phyloP scores from a whole-genome alignment of 352 stramenopile genomes.

The Aphanomyces euteiches region DNA sequence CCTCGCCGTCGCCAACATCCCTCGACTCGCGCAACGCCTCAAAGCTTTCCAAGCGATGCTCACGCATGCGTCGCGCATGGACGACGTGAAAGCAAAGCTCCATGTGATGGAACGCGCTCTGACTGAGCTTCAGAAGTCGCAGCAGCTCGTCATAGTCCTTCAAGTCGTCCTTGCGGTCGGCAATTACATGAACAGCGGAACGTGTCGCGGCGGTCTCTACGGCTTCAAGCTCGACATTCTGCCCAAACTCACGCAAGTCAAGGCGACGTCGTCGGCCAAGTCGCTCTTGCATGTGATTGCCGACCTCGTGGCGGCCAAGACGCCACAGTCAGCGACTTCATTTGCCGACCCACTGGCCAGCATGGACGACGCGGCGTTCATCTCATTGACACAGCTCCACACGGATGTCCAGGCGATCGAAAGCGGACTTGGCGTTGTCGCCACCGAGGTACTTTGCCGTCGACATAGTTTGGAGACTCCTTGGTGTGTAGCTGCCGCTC shows the following conservation, averaged over 20 bases:
- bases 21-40: conserved; percentile 80
- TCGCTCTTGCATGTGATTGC: conserved; percentile 20
- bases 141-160: conserved; percentile 50
- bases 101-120: conserved; percentile 53
- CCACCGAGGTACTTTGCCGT: conserved; percentile 12
- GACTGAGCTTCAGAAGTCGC: conserved; percentile 49
- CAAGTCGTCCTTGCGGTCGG: conserved; percentile 40
- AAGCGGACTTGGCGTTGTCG: not conserved
- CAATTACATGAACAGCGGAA: conserved; percentile 49
- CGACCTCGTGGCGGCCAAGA: conserved; percentile 13
- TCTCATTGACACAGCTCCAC: conserved; percentile 14
- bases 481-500: not conserved
- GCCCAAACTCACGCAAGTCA: conserved; percentile 37
- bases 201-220: conserved; percentile 36
- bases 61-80: conserved; percentile 72
- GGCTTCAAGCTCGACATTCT: conserved; percentile 50
- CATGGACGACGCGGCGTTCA: conserved; percentile 4
- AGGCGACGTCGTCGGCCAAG: conserved; percentile 11
- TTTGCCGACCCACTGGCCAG: not conserved
- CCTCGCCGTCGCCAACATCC: conserved; percentile 75
- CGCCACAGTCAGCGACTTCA: not conserved
- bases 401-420: not conserved
- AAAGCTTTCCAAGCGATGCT: conserved; percentile 83
- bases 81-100: conserved; percentile 44
- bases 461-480: not conserved